Evolutionary conservation across 345 rosid genomes (phyloP).

Genomic region (Limnanthes douglasii): DNA sequence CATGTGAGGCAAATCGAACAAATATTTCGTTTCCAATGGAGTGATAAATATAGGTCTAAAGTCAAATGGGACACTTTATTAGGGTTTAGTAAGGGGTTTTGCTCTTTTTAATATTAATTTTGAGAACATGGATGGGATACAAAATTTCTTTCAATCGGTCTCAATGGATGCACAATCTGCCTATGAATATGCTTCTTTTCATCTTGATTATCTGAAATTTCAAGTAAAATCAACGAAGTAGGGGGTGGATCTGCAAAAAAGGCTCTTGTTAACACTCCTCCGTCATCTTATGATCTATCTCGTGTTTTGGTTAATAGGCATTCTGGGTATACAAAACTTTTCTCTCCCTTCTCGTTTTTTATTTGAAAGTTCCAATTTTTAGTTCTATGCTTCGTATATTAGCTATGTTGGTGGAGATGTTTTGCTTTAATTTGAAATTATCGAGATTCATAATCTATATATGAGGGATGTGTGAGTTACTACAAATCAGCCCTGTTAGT

Average conservation of each 20-base stretch:
- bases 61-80: no score
- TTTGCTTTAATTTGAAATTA: no score
- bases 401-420: no score
- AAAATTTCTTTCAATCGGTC: slow-evolving; percentile 19
- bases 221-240: slow-evolving; percentile 10
- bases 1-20: no score
- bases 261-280: slow-evolving; percentile 10
- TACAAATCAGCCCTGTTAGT: no score
- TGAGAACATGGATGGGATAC: slow-evolving; percentile 49
- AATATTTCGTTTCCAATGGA: no score
- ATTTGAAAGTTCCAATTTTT: background rate
- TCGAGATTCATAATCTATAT: no score
- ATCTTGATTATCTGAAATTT: slow-evolving; percentile 19
- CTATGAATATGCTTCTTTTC: slow-evolving; percentile 11
- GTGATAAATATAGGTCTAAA: no score
- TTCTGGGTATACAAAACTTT: slow-evolving; percentile 21
- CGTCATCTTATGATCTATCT: slow-evolving; percentile 25
- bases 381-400: background rate
- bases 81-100: no score
- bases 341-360: background rate
- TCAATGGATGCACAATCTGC: slow-evolving; percentile 20
- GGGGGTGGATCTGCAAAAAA: no score
- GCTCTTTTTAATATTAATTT: no score
- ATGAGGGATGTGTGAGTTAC: no score
- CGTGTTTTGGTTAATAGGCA: slow-evolving; percentile 22